phyloP scores from a whole-genome alignment of 2,329 filamentous ascomycete genomes.

The Dactylonectria estremocensis region DNA sequence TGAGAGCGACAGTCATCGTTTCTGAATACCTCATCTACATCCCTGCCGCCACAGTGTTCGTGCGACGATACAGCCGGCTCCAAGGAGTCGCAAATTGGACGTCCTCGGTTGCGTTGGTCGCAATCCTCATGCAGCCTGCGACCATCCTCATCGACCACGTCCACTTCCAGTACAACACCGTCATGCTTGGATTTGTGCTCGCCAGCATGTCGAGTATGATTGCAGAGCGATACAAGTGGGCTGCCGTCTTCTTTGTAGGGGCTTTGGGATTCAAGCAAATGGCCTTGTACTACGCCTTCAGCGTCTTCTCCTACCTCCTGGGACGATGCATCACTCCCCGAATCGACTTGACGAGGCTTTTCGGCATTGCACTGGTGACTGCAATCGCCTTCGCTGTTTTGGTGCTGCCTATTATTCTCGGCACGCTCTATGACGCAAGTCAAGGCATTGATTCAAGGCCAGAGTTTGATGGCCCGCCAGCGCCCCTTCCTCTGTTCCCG shows the following conservation, averaged over 20 bases:
- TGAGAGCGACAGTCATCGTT: conserved; percentile 91
- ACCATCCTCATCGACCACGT: conserved; percentile 95
- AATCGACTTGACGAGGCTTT: conserved; percentile 76
- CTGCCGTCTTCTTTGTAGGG: conserved; percentile 92
- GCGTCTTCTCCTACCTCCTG: conserved; percentile 91
- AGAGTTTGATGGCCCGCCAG: conserved; percentile 71
- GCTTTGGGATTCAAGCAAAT: conserved; percentile 99
- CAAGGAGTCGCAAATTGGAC: conserved; percentile 87
- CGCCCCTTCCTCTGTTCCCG: conserved; percentile 74
- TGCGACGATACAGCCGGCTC: conserved; percentile 83
- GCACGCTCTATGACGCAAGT: conserved; percentile 78
- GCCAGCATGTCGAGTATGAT: conserved; percentile 91
- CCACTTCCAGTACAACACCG: conserved; percentile 98
- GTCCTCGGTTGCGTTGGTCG: conserved; percentile 86
- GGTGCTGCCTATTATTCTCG: conserved; percentile 81
- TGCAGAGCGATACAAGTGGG: conserved; percentile 88
- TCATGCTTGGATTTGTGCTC: conserved; percentile 94
- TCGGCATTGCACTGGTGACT: conserved; percentile 84
- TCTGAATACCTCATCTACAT: conserved; percentile 94
- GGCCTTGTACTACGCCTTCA: conserved; percentile 96
- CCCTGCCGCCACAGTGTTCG: conserved; percentile 87
- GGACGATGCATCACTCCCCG: conserved; percentile 87
- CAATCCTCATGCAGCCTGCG: conserved; percentile 92
- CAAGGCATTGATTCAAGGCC: conserved; percentile 73
- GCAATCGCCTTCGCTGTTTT: conserved; percentile 80